Percentiles rank a stretch among this genome's conserved stretches.
phyloP scores from a whole-genome alignment of 345 rosid species.

The Gossypium herbaceum region DNA sequence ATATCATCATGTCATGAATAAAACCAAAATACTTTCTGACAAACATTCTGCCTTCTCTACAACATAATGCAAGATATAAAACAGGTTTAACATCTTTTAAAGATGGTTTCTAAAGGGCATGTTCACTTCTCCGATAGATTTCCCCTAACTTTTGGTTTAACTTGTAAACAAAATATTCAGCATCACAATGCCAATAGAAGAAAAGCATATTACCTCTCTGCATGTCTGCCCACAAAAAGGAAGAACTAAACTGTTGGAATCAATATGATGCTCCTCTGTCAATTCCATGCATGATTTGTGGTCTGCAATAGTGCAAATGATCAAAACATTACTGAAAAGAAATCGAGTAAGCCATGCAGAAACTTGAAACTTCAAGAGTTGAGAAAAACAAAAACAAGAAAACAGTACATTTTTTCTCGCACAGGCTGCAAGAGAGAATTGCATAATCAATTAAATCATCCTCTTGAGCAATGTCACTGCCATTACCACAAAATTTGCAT shows the following conservation, averaged over 20 bases:
- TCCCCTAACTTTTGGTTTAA: not conserved
- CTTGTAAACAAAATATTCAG: not conserved
- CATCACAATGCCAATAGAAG: not conserved
- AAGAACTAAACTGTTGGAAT: conserved; percentile 32
- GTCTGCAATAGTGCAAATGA: conserved; percentile 39
- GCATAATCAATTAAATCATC: conserved; percentile 26
- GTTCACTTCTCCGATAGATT: not conserved
- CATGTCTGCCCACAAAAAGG: conserved; percentile 76
- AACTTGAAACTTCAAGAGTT: conserved; percentile 12
- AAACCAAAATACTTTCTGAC: not conserved
- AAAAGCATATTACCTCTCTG: conserved; percentile 48
- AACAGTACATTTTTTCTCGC: conserved; percentile 77
- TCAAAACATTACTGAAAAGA: conserved; percentile 17
- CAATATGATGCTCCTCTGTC: conserved; percentile 36
- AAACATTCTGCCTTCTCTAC: not conserved
- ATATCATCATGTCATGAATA: not conserved
- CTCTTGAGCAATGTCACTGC: conserved; percentile 30
- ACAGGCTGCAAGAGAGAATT: conserved; percentile 50
- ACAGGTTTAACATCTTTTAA: conserved; percentile 1
- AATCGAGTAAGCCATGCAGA: not conserved
- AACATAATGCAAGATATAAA: not conserved
- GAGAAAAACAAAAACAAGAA: conserved; percentile 12
- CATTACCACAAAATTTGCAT: conserved; percentile 80
- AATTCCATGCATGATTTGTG: conserved; percentile 64
- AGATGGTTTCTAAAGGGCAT: not conserved